These are phyloP conservation scores for Starmera amethionina DNA, from an alignment of 805 yeast species.

Conservation along the genomic window DNA sequence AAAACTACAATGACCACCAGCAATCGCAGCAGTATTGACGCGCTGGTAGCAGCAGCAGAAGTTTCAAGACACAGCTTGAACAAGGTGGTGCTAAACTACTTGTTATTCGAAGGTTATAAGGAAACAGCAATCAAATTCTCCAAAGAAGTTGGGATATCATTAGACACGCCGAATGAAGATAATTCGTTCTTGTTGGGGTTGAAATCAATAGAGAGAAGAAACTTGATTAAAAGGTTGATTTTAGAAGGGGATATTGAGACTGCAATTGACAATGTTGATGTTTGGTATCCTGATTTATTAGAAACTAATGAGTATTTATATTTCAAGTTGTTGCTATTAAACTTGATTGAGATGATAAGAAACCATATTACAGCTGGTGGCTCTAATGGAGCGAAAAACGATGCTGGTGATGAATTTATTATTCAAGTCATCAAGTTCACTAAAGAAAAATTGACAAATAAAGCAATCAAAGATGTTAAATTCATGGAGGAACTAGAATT, in stretches of 20 bases:
- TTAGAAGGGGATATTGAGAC: slow-evolving; percentile 49
- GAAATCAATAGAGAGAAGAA: slow-evolving; percentile 42
- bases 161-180: slow-evolving; percentile 11
- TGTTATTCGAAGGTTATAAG: slow-evolving; percentile 70
- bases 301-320: slow-evolving; percentile 57
- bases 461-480: slow-evolving; percentile 46
- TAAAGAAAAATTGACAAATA: slow-evolving; percentile 48
- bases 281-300: slow-evolving; percentile 52
- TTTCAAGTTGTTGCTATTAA: slow-evolving; percentile 62
- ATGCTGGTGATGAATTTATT: slow-evolving; percentile 32
- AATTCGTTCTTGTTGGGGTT: slow-evolving; percentile 26
- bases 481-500: slow-evolving; percentile 68
- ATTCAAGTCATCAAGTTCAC: slow-evolving; percentile 48
- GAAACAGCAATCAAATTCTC: slow-evolving; percentile 43
- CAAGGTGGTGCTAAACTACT: slow-evolving; percentile 54
- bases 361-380: slow-evolving; percentile 19
- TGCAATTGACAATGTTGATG: slow-evolving; percentile 48
- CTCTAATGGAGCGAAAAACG: slow-evolving; percentile 13
- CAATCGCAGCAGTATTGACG: too few species aligned
- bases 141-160: slow-evolving; percentile 17
- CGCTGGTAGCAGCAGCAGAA: too few species aligned
- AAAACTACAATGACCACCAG: too few species aligned
- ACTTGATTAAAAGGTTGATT: slow-evolving; percentile 41
- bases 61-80: slow-evolving; percentile 3
- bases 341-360: slow-evolving; percentile 74